Evolutionary conservation across 345 rosid genomes (phyloP), one percentile per base, ranked within the genome.

Genomic region (Gossypium rotundifolium): DNA sequence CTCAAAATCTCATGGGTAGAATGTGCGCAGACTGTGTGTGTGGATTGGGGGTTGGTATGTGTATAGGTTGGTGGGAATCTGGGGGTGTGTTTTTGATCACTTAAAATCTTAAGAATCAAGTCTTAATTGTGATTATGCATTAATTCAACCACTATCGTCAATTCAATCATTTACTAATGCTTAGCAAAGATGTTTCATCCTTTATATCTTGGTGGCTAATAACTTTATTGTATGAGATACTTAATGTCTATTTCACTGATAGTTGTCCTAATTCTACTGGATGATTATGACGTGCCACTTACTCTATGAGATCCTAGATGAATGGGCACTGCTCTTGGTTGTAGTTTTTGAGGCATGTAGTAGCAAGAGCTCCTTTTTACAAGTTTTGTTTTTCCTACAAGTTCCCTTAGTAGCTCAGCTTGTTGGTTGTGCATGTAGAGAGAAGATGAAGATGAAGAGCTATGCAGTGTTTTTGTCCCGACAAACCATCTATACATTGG

Each of bases 401-500:
- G 57, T 77, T 75, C 38, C 59, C 65, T 48, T 71, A 40, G 22
- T 49, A 7, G 20, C 45, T 57, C 22, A 42, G 65, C 53, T 74
- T 52, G 42, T 38, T 68, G 74, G 17, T 68, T 40, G 9, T 60
- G 38, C 67, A 27, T 79, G 78, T 86, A 87, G 93, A 80, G 82
- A 79, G 89, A 89, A 29, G 83, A 81, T 76, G 90, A 84, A 78
- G 93, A 89, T 73, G 93, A 89, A 76, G 93, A 89, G 80, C 66
- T 89, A 54, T 89, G 93, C 33, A 87, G 93, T 75, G 89, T 89
- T 65, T 89, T 84, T 53, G 90, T 89, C 75, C 93, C 93, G 16
- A 89, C 90, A 72, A 87, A 89, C 81, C 90, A 89, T 79, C 84
- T 89, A 45, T 89, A 89, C 74, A 84, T 87, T 55, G 93, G 89